phyloP scores from a whole-genome alignment of 768 basidiomycete species.

The Termitomyces sp. region DNA sequence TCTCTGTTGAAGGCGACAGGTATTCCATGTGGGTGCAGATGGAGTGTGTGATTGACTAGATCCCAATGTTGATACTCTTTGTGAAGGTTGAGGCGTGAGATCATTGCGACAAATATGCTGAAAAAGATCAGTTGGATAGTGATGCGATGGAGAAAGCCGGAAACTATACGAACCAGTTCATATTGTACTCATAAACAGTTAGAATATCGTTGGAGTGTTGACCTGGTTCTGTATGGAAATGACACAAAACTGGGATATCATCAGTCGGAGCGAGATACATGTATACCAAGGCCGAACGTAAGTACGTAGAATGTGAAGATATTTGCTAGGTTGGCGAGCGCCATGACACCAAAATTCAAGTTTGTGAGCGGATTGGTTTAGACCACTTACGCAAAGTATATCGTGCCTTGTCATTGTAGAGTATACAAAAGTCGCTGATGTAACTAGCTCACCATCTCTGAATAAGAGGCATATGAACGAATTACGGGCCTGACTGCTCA shows the following conservation, averaged over 20 bases:
- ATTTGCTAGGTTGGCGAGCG: slow-evolving; percentile 7
- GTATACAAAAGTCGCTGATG: background rate
- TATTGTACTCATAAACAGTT: too few species aligned
- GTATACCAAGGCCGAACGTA: too few species aligned
- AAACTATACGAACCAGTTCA: slow-evolving; percentile 23
- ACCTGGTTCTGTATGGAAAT: too few species aligned
- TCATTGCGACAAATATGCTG: slow-evolving; percentile 46
- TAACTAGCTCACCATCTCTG: slow-evolving; percentile 38
- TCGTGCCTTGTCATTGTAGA: slow-evolving; percentile 30
- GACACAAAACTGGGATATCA: slow-evolving; percentile 17
- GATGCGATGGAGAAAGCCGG: background rate
- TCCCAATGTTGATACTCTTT: slow-evolving; percentile 31
- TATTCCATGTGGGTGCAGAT: slow-evolving; percentile 19
- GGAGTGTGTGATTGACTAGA: slow-evolving; percentile 17
- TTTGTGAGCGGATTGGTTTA: too few species aligned
- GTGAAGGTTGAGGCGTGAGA: slow-evolving; percentile 53
- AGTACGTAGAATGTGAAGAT: slow-evolving; percentile 1
- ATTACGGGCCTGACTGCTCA: slow-evolving; percentile 9
- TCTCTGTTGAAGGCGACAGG: background rate
- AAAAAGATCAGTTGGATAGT: background rate
- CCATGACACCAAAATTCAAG: too few species aligned
- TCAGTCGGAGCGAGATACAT: background rate
- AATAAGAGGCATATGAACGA: slow-evolving; percentile 37
- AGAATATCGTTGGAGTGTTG: too few species aligned
- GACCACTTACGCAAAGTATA: slow-evolving; percentile 48